These are phyloP conservation scores for Trametes meyenii DNA, from an alignment of 768 basidiomycete species.

Conservation along the genomic window DNA sequence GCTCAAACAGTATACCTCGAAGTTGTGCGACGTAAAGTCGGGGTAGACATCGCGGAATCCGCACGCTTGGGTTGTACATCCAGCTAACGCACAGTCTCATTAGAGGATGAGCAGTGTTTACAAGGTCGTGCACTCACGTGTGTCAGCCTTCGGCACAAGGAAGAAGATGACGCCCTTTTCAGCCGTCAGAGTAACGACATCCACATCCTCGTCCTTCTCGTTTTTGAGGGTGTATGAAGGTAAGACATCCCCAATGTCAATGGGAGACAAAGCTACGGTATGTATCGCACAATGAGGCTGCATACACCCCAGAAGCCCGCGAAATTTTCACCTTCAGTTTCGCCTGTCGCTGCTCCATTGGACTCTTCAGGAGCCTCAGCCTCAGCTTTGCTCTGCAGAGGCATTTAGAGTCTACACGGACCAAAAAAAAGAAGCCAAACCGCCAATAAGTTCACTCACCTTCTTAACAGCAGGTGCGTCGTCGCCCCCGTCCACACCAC, in stretches of 20 bases:
- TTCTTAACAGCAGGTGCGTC: constrained; percentile 29
- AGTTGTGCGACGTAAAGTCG: constrained; percentile 68
- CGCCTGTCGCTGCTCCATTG: constrained; percentile 3
- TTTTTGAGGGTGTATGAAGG: constrained; percentile 80
- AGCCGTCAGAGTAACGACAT: constrained; percentile 61
- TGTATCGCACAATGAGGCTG: neutral
- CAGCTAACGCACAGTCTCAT: constrained; percentile 48
- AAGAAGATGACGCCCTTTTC: constrained; percentile 83
- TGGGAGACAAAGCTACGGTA: constrained; percentile 32
- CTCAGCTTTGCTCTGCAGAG: constrained; percentile 21
- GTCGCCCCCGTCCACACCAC: constrained; percentile 21
- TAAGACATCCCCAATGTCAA: constrained; percentile 76
- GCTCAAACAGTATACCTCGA: constrained; percentile 83
- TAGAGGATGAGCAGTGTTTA: neutral
- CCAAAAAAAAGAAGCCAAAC: neutral
- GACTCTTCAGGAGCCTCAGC: constrained; percentile 9
- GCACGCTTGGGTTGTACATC: constrained; percentile 93
- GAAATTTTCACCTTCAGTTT: constrained; percentile 1
- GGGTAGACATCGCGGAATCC: constrained; percentile 85
- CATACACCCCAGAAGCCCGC: neutral
- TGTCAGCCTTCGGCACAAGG: constrained; percentile 84
- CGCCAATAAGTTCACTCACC: constrained; percentile 10
- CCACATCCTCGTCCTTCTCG: constrained; percentile 80
- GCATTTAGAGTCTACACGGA: too few species aligned
- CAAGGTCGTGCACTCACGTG: constrained; percentile 53